These are phyloP conservation scores for Antrodiella citrinella DNA, from an alignment of 768 basidiomycete genomes.

Conservation along the genomic window DNA sequence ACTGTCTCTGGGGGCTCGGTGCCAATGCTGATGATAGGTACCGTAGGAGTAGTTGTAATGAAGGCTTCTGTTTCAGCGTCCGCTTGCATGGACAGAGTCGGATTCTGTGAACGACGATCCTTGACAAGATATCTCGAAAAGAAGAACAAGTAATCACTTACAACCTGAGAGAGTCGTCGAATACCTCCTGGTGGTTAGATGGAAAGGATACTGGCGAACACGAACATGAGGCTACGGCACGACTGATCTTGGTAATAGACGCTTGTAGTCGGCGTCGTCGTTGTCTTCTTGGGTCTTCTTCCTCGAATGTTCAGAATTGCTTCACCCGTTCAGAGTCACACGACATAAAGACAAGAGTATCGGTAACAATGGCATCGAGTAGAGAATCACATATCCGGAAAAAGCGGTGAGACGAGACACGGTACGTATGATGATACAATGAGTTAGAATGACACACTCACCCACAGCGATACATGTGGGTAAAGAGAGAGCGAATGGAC, in stretches of 20 bases:
- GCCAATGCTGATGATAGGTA: not conserved
- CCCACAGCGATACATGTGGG: conserved; percentile 19
- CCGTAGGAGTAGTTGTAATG: not conserved
- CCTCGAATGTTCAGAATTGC: too few species aligned
- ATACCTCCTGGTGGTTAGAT: too few species aligned
- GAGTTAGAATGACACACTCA: conserved; percentile 21
- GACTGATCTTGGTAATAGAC: too few species aligned
- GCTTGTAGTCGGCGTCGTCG: too few species aligned
- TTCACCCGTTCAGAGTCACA: too few species aligned
- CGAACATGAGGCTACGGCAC: too few species aligned
- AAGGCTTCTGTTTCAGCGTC: not conserved
- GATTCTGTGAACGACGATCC: not conserved
- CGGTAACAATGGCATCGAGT: not conserved
- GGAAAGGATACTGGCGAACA: too few species aligned
- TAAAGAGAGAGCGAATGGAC: conserved; percentile 10
- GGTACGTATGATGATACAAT: conserved; percentile 16
- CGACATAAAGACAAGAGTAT: too few species aligned
- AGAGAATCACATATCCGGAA: not conserved
- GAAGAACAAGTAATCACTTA: too few species aligned
- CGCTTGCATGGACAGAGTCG: not conserved
- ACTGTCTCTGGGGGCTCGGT: not conserved
- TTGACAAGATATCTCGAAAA: not conserved
- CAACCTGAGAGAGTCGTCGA: too few species aligned
- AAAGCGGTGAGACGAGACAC: not conserved
- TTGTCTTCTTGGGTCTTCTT: too few species aligned